Conservation (phyloP, 202 grass and related monocot genomes). For the Saccharum hybrid region DNA sequence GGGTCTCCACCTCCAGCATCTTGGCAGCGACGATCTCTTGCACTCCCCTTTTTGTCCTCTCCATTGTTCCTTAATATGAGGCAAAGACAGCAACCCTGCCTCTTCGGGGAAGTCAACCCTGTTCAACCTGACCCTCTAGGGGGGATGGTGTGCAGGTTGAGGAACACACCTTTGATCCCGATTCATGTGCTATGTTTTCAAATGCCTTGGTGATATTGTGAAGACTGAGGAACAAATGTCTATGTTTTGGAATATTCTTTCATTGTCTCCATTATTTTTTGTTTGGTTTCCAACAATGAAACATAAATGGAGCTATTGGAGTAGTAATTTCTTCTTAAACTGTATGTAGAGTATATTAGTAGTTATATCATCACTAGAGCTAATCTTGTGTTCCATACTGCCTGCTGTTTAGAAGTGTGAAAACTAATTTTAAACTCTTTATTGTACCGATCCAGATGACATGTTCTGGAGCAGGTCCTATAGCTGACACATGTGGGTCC, state of each 20-base stretch:
- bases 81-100: too few species aligned
- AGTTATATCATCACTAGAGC: constrained; percentile 4
- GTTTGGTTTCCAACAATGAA: neutral
- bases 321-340: constrained; percentile 5
- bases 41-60: too few species aligned
- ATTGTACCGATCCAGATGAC: neutral
- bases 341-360: neutral
- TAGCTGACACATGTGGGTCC: neutral
- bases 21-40: too few species aligned
- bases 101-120: too few species aligned
- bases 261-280: neutral
- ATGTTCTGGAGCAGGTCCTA: neutral
- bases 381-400: neutral
- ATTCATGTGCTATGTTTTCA: too few species aligned
- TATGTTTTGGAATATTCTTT: constrained; percentile 10
- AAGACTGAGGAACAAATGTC: neutral
- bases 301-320: neutral
- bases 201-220: too few species aligned
- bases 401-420: neutral
- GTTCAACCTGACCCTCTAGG: too few species aligned
- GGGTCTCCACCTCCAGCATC: too few species aligned
- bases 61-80: too few species aligned
- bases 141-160: too few species aligned
- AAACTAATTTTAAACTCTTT: neutral
- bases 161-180: too few species aligned